These are phyloP conservation scores for Paecilomyces dactylethromorphus DNA, from an alignment of 2,329 filamentous ascomycete species.

Conservation along the genomic window DNA sequence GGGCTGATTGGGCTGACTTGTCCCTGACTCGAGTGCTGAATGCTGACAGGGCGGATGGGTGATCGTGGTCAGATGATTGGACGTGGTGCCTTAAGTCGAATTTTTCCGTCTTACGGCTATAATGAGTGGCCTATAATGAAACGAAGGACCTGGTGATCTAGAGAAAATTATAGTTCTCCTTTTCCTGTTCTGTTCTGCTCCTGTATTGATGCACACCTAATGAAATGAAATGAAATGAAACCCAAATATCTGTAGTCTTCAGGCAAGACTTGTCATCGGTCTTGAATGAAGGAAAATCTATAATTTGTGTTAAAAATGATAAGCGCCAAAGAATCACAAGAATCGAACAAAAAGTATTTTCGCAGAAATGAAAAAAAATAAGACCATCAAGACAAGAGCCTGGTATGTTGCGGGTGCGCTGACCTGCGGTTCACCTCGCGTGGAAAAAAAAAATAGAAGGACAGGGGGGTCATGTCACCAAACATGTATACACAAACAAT, in stretches of 20 bases:
- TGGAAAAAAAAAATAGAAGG: constrained; percentile 7
- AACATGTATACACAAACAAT: constrained; percentile 17
- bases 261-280: not conserved
- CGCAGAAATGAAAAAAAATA: constrained; percentile 7
- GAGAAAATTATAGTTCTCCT: not conserved
- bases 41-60: no score
- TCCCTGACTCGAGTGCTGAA: no score
- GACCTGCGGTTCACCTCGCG: constrained; percentile 11
- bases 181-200: no score
- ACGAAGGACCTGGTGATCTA: not conserved
- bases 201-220: not conserved
- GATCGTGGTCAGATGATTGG: no score
- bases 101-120: no score
- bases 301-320: constrained; percentile 15
- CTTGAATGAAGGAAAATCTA: constrained; percentile 19
- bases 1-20: no score
- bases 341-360: constrained; percentile 8
- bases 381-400: constrained; percentile 5
- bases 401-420: constrained; percentile 9
- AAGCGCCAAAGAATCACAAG: constrained; percentile 10
- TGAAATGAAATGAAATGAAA: not conserved
- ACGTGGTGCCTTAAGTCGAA: no score
- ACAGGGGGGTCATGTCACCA: constrained; percentile 11
- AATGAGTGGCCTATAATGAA: no score
- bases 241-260: not conserved